Evolutionary conservation across 2,329 filamentous ascomycete genomes (phyloP).

Genomic region (Penicillium vulpinum): DNA sequence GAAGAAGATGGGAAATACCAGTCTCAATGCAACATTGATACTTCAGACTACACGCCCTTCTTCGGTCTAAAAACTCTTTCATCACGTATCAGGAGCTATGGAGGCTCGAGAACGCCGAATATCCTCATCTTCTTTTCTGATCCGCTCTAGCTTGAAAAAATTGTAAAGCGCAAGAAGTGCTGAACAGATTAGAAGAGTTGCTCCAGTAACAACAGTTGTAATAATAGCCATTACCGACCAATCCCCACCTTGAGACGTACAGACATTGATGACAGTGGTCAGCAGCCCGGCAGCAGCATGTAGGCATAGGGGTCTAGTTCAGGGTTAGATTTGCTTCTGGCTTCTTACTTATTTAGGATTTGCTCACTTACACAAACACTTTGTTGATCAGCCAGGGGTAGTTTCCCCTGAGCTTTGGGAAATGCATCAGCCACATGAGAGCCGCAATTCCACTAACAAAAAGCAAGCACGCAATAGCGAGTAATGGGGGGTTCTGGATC

Average conservation of each 20-base stretch:
- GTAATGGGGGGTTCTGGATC: no score
- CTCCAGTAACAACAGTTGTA: constrained; percentile 3
- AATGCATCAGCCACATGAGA: constrained; percentile 32
- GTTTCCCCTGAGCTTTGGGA: no score
- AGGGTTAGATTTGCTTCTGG: background rate
- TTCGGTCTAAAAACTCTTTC: background rate
- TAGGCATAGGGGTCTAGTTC: background rate
- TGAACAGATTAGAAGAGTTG: background rate
- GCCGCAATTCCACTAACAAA: no score
- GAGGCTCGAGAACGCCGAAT: background rate
- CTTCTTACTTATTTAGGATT: background rate
- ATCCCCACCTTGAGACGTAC: background rate
- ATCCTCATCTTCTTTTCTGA: background rate
- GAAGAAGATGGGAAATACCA: background rate
- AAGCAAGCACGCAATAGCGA: no score
- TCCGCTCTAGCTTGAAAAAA: background rate
- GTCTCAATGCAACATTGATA: background rate
- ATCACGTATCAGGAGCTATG: background rate
- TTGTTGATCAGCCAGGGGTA: no score
- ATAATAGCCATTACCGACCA: constrained; percentile 11
- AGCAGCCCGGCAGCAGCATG: constrained; percentile 6
- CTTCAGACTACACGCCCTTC: background rate
- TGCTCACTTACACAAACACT: no score
- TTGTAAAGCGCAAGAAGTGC: background rate
- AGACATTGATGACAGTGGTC: constrained; percentile 6